These are phyloP conservation scores for Monotropa hypopitys DNA, from an alignment of 179 eudicot species.

Conservation along the genomic window DNA sequence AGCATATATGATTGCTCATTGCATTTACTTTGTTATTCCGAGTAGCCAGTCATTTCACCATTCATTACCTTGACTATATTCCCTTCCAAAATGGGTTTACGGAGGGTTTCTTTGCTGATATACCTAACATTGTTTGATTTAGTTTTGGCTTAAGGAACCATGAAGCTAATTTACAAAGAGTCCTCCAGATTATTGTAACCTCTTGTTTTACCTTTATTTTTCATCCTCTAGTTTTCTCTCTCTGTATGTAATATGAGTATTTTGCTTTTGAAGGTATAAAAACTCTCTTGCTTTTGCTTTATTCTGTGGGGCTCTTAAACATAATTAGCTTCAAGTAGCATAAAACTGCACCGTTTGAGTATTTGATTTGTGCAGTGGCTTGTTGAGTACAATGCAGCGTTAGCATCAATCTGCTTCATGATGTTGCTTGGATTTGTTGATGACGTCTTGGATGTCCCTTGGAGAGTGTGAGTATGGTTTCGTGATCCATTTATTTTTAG, in stretches of 20 bases:
- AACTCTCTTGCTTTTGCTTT: conserved; percentile 3
- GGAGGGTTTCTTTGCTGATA: background rate
- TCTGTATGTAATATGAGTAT: background rate
- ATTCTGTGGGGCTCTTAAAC: background rate
- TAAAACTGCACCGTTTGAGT: background rate
- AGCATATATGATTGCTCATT: background rate
- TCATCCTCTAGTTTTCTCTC: background rate
- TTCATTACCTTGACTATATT: background rate
- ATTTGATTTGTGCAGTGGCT: conserved; percentile 55
- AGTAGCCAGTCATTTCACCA: background rate
- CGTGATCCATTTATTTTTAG: background rate
- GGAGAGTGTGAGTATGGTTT: conserved; percentile 83
- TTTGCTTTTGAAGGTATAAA: background rate
- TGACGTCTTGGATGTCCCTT: conserved; percentile 88
- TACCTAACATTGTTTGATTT: background rate
- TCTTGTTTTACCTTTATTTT: background rate
- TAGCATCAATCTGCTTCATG: conserved; percentile 95
- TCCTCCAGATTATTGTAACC: background rate
- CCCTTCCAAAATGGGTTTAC: background rate
- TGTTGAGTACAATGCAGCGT: conserved; percentile 91
- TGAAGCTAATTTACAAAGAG: background rate
- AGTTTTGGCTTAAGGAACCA: background rate
- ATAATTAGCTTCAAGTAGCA: background rate
- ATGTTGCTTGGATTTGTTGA: conserved; percentile 85
- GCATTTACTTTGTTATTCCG: background rate